phyloP scores from a whole-genome alignment of 176 grass and related monocot genomes.

The Stipa capillata region DNA sequence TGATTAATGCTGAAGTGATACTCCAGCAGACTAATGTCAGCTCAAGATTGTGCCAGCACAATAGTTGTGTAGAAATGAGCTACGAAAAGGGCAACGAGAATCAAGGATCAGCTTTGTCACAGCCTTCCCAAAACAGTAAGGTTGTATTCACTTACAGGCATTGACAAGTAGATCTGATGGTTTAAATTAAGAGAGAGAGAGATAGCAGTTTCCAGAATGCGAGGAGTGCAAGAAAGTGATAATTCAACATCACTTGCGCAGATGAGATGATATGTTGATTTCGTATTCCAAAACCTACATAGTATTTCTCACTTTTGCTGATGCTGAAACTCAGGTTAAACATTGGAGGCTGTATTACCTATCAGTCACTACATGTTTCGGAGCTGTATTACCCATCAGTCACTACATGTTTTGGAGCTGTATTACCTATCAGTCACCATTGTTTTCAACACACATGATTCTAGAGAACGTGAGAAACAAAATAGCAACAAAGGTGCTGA shows the following conservation, averaged over 20 bases:
- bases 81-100: background rate
- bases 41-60: conserved; percentile 2
- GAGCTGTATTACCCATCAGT: too few relatives aligned
- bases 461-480: too few relatives aligned
- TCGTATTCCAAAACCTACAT: background rate
- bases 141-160: too few relatives aligned
- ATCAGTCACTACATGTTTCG: background rate
- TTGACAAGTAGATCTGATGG: background rate
- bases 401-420: too few relatives aligned
- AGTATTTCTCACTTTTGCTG: too few relatives aligned
- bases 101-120: background rate
- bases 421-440: too few relatives aligned
- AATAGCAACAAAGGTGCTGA: too few relatives aligned
- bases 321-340: too few relatives aligned
- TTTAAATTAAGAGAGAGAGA: background rate
- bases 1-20: conserved; percentile 14
- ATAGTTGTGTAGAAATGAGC: background rate
- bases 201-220: background rate
- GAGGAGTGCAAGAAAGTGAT: background rate
- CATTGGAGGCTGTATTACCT: background rate
- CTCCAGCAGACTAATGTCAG: background rate
- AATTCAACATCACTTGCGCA: background rate
- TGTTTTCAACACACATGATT: background rate
- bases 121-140: background rate
- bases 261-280: conserved; percentile 16